Conservation (phyloP, 768 basidiomycete species). For the Pholiota molesta region DNA sequence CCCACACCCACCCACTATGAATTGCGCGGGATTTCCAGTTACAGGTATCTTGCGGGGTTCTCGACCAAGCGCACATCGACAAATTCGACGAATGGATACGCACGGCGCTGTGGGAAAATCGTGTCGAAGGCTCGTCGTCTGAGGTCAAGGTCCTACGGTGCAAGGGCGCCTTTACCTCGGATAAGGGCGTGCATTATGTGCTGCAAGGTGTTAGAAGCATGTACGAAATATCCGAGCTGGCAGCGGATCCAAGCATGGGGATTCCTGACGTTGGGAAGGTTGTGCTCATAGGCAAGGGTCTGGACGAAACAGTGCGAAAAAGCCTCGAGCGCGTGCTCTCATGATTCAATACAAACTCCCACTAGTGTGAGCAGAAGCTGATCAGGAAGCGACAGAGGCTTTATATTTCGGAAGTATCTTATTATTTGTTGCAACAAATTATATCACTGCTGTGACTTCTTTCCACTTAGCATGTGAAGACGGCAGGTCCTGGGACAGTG, state of each 20-base stretch:
- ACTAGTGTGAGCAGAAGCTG: not conserved
- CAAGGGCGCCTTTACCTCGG: constrained; percentile 76
- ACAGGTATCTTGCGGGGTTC: constrained; percentile 65
- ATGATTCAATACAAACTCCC: not conserved
- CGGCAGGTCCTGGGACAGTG: constrained; percentile 37
- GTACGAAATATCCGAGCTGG: constrained; percentile 73
- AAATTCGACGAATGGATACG: constrained; percentile 82
- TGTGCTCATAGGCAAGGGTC: constrained; percentile 85
- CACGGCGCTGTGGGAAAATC: constrained; percentile 78
- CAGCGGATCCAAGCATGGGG: constrained; percentile 37
- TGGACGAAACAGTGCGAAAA: constrained; percentile 55
- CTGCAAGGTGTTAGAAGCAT: constrained; percentile 91
- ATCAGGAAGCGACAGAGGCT: not conserved
- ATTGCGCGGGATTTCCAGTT: constrained; percentile 83
- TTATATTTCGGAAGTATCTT: not conserved
- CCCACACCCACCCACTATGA: constrained; percentile 61
- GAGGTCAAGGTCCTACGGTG: constrained; percentile 65
- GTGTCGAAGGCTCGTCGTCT: constrained; percentile 39
- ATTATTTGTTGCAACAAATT: not conserved
- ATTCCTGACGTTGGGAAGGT: constrained; percentile 74
- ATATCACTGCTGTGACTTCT: not conserved
- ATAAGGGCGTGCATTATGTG: constrained; percentile 63
- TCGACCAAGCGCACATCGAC: constrained; percentile 50
- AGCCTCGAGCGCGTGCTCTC: constrained; percentile 50
- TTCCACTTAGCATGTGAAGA: constrained; percentile 31